Base-by-base conservation (phyloP, 108 stramenopile genomes). In the Cylindrotheca fusiformis region DNA sequence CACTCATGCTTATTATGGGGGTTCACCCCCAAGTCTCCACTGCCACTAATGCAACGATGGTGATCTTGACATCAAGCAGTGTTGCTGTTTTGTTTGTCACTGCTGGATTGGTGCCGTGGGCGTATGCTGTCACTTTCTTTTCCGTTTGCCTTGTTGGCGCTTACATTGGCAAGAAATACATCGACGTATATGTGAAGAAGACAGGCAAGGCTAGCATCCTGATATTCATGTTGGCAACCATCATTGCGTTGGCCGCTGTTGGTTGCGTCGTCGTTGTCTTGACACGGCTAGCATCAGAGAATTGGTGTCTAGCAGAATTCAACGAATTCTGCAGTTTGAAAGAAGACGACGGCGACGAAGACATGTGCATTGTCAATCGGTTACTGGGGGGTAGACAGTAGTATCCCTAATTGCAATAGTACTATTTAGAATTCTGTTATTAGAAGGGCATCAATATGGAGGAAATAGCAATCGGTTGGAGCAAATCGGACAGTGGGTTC, bases 21-120 rank as follows among this genome's bases (percentile, higher is more conserved):
- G 65, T 90, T 28, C 51, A 90, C 58, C 88, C 88, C 8, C 58
- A 68, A 20, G 88, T 90, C 1, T 80, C 81, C 3, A 78, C 72
- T 36, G 83, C 88, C 23, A 90, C 88, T 6, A 83, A 72, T 17
- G 85, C 85, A 2, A 71, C 79, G 19, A 86, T 90, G 85, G 77
- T 90, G 70, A 55, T 90, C 21, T 55, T 90, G 41, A 90, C 88
- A 3, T 82, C 83, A 25, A 79, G 74, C 50, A 82, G 80, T 67
- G 79, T 85, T 19, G 87, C 82, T 20, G 56, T 88, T 33, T 73
- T 83, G 58, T 85, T 78, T 60, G 77, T 88, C 24, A 85, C 80
- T 49, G 73, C 68, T 18, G 86, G 86, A 33, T 47, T 83, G 20
- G 75, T 87, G n/a, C 86, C 82, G 1, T 79, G 78, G 80, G 30